phyloP scores from a whole-genome alignment of 2,329 filamentous ascomycete genomes.

The Verticillium nubilum region DNA sequence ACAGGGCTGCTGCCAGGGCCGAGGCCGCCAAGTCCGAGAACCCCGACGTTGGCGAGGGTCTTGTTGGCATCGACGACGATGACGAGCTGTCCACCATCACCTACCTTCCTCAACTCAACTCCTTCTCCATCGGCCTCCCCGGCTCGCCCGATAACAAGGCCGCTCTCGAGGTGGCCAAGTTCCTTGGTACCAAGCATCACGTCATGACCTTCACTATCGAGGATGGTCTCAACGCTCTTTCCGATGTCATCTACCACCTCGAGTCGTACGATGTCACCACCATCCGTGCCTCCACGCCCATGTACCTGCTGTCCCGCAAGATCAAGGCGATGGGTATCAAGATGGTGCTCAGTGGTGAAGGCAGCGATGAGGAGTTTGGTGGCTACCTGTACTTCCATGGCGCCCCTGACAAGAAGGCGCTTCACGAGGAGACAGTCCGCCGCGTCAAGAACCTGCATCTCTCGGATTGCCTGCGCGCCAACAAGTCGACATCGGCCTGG shows the following conservation, averaged over 20 bases:
- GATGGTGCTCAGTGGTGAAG: constrained; percentile 97
- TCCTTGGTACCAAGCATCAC: constrained; percentile 96
- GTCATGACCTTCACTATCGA: constrained; percentile 98
- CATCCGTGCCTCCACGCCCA: constrained; percentile 95
- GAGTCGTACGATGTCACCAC: constrained; percentile 98
- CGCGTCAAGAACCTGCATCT: constrained; percentile 95
- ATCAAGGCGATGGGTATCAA: constrained; percentile 99
- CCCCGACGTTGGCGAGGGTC: constrained; percentile 58
- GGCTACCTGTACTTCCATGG: constrained; percentile 98
- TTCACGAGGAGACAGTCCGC: constrained; percentile 91
- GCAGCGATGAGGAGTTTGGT: constrained; percentile 96
- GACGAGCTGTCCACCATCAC: constrained; percentile 86
- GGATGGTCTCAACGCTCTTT: constrained; percentile 92
- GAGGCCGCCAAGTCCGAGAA: constrained; percentile 43
- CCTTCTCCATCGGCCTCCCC: constrained; percentile 95
- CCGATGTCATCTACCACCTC: constrained; percentile 96
- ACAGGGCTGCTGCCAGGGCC: constrained; percentile 33
- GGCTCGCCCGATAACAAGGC: constrained; percentile 89
- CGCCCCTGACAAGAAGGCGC: constrained; percentile 83
- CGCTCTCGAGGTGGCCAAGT: constrained; percentile 88
- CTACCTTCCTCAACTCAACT: constrained; percentile 91
- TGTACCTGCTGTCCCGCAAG: constrained; percentile 96
- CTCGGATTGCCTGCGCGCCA: constrained; percentile 93
- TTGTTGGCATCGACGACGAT: constrained; percentile 92
- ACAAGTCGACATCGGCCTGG: constrained; percentile 99